phyloP scores from a whole-genome alignment of 2,329 filamentous ascomycete genomes.

The Triangularia setosa region DNA sequence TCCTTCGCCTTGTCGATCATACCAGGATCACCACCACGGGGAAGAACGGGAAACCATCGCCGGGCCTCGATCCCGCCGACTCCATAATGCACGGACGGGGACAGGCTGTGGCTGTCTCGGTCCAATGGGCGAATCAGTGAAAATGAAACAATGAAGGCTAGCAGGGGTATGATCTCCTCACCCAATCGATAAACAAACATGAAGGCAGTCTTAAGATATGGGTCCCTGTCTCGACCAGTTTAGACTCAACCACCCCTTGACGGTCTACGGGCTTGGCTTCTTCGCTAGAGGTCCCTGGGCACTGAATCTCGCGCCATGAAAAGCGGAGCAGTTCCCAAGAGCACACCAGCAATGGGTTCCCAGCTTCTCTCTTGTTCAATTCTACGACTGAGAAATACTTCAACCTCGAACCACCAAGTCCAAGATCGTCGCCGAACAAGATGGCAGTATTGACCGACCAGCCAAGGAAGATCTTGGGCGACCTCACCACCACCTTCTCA shows the following conservation, averaged over 20 bases:
- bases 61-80: not conserved
- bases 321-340: not conserved
- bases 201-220: not conserved
- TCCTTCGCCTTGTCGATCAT: not conserved
- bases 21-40: not conserved
- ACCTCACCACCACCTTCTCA: slow-evolving; percentile 19
- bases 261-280: not conserved
- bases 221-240: not conserved
- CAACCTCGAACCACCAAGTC: not conserved
- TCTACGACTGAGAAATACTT: not conserved
- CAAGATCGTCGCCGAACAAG: not conserved
- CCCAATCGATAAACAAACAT: not conserved
- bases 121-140: not conserved
- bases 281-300: not conserved
- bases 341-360: not conserved
- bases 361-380: not conserved
- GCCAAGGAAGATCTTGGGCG: slow-evolving; percentile 12
- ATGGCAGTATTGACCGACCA: slow-evolving; percentile 4
- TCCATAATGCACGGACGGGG: not conserved
- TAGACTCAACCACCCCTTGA: not conserved
- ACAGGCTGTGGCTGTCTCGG: not conserved
- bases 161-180: not conserved
- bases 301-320: not conserved
- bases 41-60: not conserved
- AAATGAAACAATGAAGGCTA: not conserved